A percentile compares a stretch with the other conserved stretches of the same genome.
phyloP scores from a whole-genome alignment of 345 rosid genomes.

The Eutrema heterophyllum region DNA sequence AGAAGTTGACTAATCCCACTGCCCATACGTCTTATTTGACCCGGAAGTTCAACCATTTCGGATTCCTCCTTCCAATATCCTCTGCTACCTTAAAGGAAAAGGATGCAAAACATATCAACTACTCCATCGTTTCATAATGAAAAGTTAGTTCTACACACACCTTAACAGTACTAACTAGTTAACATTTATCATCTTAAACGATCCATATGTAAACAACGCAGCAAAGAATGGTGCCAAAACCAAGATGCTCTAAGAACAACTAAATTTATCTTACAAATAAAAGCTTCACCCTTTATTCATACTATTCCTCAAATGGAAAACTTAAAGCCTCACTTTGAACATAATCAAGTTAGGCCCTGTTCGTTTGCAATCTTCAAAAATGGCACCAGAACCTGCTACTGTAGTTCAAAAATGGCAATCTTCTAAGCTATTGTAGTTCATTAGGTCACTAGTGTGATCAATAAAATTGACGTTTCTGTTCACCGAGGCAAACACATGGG shows the following conservation, averaged over 20 bases:
- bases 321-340: background rate
- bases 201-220: background rate
- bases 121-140: background rate
- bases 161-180: background rate
- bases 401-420: no score
- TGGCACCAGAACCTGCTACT: no score
- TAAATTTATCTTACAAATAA: background rate
- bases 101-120: background rate
- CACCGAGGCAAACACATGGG: constrained; percentile 73
- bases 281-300: background rate
- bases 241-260: background rate
- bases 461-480: constrained; percentile 84
- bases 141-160: background rate
- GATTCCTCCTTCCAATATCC: constrained; percentile 13
- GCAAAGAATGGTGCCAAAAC: background rate
- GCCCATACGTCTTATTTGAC: background rate
- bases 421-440: no score
- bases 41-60: constrained; percentile 9
- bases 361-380: background rate
- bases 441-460: constrained; percentile 86
- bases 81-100: background rate
- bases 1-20: constrained; percentile 19
- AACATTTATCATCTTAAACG: background rate
- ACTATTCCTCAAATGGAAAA: background rate
- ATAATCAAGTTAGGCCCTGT: background rate